Conservation (phyloP, 495 filamentous ascomycete genomes). For the Penicillium pulvis region DNA sequence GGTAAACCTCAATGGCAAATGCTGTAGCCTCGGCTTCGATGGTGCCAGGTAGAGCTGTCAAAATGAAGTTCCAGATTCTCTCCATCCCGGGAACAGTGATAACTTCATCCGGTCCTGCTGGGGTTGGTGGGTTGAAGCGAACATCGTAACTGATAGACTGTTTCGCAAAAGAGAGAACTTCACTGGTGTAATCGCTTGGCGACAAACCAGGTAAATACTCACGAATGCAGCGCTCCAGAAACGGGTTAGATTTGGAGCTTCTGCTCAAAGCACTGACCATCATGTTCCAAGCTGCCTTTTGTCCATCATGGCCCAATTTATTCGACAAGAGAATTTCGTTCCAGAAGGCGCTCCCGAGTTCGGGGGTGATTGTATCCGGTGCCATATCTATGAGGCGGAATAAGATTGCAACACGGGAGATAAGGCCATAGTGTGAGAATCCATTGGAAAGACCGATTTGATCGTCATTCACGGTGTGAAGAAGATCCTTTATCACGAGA, state of each 20-base stretch:
- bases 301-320: constrained; percentile 55
- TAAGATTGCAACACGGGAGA: constrained; percentile 61
- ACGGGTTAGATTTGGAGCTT: constrained; percentile 54
- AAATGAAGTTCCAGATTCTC: constrained; percentile 79
- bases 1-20: constrained; percentile 73
- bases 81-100: constrained; percentile 66
- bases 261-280: constrained; percentile 54
- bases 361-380: constrained; percentile 59
- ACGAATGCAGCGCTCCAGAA: constrained; percentile 65
- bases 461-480: constrained; percentile 45
- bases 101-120: constrained; percentile 45
- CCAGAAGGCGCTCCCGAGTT: constrained; percentile 67
- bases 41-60: constrained; percentile 67
- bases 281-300: constrained; percentile 66
- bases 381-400: constrained; percentile 57
- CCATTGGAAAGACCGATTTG: constrained; percentile 37
- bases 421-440: constrained; percentile 39
- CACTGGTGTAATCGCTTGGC: constrained; percentile 64
- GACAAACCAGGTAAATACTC: constrained; percentile 65
- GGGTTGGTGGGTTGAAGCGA: constrained; percentile 41
- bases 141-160: constrained; percentile 51
- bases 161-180: constrained; percentile 68
- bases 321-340: constrained; percentile 63
- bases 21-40: constrained; percentile 69
- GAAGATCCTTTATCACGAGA: constrained; percentile 54